Percentiles rank a stretch among this genome's conserved stretches.
These are phyloP conservation scores for Curvularia lunata DNA, from an alignment of 2,329 filamentous ascomycete species.

Conservation along the genomic window DNA sequence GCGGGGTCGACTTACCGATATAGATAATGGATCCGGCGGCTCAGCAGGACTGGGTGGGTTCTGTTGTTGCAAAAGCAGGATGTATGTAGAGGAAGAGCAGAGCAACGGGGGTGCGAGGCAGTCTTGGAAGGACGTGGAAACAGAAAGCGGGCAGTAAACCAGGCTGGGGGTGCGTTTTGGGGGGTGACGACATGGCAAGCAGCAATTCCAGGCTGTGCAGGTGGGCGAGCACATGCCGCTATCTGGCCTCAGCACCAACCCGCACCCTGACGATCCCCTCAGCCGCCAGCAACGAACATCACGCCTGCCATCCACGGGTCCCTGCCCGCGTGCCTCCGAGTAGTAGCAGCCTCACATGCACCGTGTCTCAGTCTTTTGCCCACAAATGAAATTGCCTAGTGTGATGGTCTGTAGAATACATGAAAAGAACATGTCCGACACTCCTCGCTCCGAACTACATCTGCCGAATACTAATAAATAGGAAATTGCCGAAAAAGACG, in stretches of 20 bases:
- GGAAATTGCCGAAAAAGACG: slow-evolving; percentile 39
- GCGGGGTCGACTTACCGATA: slow-evolving; percentile 38
- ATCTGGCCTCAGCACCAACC: slow-evolving; percentile 1
- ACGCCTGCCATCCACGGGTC: slow-evolving; percentile 1
- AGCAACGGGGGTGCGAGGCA: slow-evolving; percentile 11
- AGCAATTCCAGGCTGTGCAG: slow-evolving; percentile 23
- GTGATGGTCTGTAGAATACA: slow-evolving; percentile 52
- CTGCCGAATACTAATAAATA: slow-evolving; percentile 49
- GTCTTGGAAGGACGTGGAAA: slow-evolving; percentile 7
- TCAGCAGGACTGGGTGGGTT: slow-evolving; percentile 2
- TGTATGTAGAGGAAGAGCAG: slow-evolving; percentile 4
- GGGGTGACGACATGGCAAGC: slow-evolving; percentile 47
- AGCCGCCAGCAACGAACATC: slow-evolving; percentile 22
- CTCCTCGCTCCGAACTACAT: slow-evolving; percentile 42
- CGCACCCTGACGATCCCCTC: slow-evolving; percentile 40
- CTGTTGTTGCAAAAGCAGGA: background rate
- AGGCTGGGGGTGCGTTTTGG: slow-evolving; percentile 37
- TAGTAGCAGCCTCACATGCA: no score
- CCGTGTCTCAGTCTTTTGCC: slow-evolving; percentile 14
- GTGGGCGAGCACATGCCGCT: slow-evolving; percentile 21
- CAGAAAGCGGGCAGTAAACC: slow-evolving; percentile 37
- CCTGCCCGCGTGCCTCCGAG: slow-evolving; percentile 19
- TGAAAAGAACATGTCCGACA: slow-evolving; percentile 44
- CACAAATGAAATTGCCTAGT: slow-evolving; percentile 52
- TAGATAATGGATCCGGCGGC: slow-evolving; percentile 21